Base-by-base conservation (phyloP, 495 filamentous ascomycete species). In the Neurospora sp. region DNA sequence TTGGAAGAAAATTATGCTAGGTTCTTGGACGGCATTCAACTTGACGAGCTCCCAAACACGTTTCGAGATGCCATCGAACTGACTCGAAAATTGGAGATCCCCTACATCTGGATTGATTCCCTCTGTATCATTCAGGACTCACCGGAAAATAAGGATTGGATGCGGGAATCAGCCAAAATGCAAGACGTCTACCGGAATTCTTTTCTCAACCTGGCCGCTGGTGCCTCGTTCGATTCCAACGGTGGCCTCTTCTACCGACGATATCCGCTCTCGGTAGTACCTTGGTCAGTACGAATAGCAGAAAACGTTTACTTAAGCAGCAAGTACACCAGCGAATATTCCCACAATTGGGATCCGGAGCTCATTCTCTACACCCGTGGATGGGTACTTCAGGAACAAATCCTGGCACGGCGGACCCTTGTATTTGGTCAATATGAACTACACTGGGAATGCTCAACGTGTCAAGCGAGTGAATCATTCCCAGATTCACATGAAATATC, bases 21-120 rank as follows among this genome's bases (percentile, higher is more conserved):
- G 2, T 62, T 31, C 27, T 16, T 62, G 12, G 8, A 62, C 23
- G 54, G 54, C 6, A 31, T 62, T 31, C 54, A 62, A 62, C 5
- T 62, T 3, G 0, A 6, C 54, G 66, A 71, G 39, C 73, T 79
- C 2, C 78, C 78, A 5, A 48, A 44, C 23, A 79, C 76, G 0
- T 77, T 80, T 62, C 72, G 42, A 8, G 54, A 79, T 71, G 78
- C 78, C 8, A 73, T 80, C 31, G 12, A 16, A 6, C 11, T 46
- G 1, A 79, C 78, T n/a, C 75, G 78, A 16, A 54, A 62, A n/a
- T 46, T 81, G 12, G 70, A 48, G 1, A 40, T 80, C 0, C 71
- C 46, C 18, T 82, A 76, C 42, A 69, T 84, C 4, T 83, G 82
- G 83, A 79, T 84, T n/a, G 83, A 84, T 72, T 83, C 81, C 2